Conservation (phyloP, 768 basidiomycete species). For the Termitomyces heimii region DNA sequence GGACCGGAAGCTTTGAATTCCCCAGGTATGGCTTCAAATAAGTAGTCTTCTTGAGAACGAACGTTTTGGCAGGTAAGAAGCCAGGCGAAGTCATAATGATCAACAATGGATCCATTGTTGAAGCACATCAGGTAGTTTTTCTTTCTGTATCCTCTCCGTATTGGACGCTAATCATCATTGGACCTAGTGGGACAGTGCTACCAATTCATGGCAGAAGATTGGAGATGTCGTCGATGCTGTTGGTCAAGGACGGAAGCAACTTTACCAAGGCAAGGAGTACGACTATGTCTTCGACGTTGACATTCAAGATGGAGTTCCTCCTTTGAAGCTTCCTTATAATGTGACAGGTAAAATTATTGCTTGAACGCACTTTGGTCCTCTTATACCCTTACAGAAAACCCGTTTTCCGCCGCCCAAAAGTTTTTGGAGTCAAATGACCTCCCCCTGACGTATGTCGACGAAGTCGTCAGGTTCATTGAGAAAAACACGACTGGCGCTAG, state of each 20-base stretch:
- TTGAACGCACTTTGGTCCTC: background rate
- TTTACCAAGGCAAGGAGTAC: conserved; percentile 92
- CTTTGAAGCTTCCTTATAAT: conserved; percentile 93
- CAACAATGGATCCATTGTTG: conserved; percentile 70
- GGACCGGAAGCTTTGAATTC: conserved; percentile 71
- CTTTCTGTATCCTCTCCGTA: conserved; percentile 1
- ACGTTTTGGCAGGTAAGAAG: conserved; percentile 62
- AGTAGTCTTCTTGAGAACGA: background rate
- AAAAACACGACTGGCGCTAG: conserved; percentile 80
- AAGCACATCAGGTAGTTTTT: conserved; percentile 73
- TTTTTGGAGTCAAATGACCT: conserved; percentile 85
- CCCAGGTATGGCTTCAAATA: conserved; percentile 48
- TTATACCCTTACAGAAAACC: conserved; percentile 60
- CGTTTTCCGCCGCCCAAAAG: conserved; percentile 81
- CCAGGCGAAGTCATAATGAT: conserved; percentile 94
- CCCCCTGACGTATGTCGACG: conserved; percentile 75
- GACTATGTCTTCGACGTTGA: conserved; percentile 99
- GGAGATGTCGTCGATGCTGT: conserved; percentile 96
- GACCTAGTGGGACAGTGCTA: conserved; percentile 71
- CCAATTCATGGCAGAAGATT: conserved; percentile 81
- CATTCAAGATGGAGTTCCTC: conserved; percentile 86
- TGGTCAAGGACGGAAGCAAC: conserved; percentile 81
- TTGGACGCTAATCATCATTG: background rate
- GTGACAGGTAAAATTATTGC: conserved; percentile 51
- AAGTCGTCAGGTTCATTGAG: conserved; percentile 92